Percentiles rank a stretch among this genome's conserved stretches.
These are phyloP conservation scores for Coniella lustricola DNA, from an alignment of 2,329 filamentous ascomycete genomes.

Conservation along the genomic window DNA sequence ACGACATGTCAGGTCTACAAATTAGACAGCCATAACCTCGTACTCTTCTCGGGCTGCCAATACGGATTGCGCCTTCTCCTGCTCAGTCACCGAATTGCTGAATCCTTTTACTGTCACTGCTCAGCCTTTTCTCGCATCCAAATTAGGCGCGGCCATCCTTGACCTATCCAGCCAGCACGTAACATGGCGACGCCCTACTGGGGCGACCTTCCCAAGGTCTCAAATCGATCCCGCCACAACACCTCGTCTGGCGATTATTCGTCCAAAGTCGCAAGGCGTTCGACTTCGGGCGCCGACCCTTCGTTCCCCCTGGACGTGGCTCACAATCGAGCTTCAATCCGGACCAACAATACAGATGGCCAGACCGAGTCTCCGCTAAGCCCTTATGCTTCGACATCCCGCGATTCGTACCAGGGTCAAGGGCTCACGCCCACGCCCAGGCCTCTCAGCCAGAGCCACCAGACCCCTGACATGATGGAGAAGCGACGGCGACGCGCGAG, in stretches of 20 bases:
- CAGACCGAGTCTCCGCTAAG: constrained; percentile 53
- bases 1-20: constrained; percentile 12
- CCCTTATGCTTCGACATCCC: constrained; percentile 46
- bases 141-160: constrained; percentile 16
- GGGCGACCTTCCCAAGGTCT: constrained; percentile 47
- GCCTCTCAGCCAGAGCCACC: constrained; percentile 43
- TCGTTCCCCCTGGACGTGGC: constrained; percentile 34
- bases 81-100: too few species aligned
- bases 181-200: constrained; percentile 49
- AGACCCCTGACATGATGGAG: constrained; percentile 36
- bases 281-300: constrained; percentile 25
- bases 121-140: too few species aligned
- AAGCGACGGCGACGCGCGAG: constrained; percentile 36
- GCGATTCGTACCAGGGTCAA: constrained; percentile 40
- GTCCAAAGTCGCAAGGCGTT: constrained; percentile 25
- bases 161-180: constrained; percentile 13
- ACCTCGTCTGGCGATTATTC: constrained; percentile 31
- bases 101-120: too few species aligned
- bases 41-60: constrained; percentile 5
- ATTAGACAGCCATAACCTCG: constrained; percentile 11
- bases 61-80: constrained; percentile 9
- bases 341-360: constrained; percentile 49
- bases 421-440: constrained; percentile 54
- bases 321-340: constrained; percentile 46
- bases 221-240: constrained; percentile 27